These are phyloP conservation scores for Camellia sinensis DNA, from an alignment of 148 eudicot genomes.

Conservation along the genomic window DNA sequence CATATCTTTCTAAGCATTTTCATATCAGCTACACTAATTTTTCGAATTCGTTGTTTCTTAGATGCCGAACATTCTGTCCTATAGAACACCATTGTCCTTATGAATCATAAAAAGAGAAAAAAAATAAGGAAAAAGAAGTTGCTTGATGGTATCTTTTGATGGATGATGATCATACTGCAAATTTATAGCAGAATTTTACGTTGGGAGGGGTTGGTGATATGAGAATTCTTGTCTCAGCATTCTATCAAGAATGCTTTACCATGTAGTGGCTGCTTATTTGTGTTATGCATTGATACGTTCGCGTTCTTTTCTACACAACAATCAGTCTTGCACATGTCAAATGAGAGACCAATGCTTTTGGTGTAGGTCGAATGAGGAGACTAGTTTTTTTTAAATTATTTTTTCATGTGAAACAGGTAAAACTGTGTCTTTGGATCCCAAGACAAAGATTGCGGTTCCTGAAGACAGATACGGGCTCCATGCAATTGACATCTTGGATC, in stretches of 20 bases:
- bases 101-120: neutral
- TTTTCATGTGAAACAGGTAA: constrained; percentile 49
- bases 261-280: neutral
- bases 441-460: constrained; percentile 65
- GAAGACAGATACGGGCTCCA: constrained; percentile 81
- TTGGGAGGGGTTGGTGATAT: neutral
- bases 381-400: neutral
- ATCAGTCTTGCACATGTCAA: neutral
- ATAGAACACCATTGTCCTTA: too few relatives aligned
- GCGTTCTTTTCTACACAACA: neutral
- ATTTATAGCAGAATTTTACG: neutral
- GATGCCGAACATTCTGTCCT: too few relatives aligned
- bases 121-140: neutral
- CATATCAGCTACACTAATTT: too few relatives aligned
- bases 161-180: neutral
- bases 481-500: constrained; percentile 94
- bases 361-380: neutral
- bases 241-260: neutral
- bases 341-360: neutral
- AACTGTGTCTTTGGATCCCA: constrained; percentile 64
- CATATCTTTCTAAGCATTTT: too few relatives aligned
- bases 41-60: too few relatives aligned
- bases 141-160: neutral
- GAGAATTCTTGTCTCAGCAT: too few relatives aligned
- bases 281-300: neutral